Percentiles rank a stretch among this genome's conserved stretches.
Conservation (phyloP, 2,329 filamentous ascomycete species). For the Paraphoma chrysanthemicola region DNA sequence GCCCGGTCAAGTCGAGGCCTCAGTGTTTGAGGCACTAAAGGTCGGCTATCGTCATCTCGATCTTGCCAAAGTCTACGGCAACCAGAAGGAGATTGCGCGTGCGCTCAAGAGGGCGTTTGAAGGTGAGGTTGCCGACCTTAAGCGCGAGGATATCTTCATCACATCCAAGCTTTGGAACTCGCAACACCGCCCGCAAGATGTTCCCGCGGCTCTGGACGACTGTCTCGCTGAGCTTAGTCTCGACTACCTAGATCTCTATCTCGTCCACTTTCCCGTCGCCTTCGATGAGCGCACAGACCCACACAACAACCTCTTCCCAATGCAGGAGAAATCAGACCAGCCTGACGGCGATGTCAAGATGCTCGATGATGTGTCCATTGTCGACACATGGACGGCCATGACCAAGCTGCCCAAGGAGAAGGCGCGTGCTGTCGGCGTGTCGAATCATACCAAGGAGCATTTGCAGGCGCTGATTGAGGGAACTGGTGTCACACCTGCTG, state of each 20-base stretch:
- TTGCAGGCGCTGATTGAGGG: conserved; percentile 62
- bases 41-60: conserved; percentile 41
- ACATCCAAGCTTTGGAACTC: conserved; percentile 90
- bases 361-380: conserved; percentile 65
- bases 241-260: conserved; percentile 89
- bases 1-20: conserved; percentile 47
- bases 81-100: conserved; percentile 37
- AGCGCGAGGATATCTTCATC: conserved; percentile 49
- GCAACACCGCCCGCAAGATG: conserved; percentile 74
- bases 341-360: conserved; percentile 26
- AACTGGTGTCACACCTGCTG: conserved; percentile 37
- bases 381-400: conserved; percentile 49
- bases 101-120: conserved; percentile 37
- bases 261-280: conserved; percentile 72
- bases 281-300: conserved; percentile 57
- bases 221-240: conserved; percentile 78
- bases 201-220: conserved; percentile 74
- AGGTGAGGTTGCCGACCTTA: conserved; percentile 56
- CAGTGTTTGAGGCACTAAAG: conserved; percentile 47
- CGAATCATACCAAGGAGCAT: conserved; percentile 41
- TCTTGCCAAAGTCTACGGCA: conserved; percentile 39
- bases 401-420: conserved; percentile 45
- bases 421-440: conserved; percentile 38
- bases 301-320: conserved; percentile 33
- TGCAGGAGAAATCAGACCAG: conserved; percentile 12